These are phyloP conservation scores for Rhododendron mucronatum DNA, from an alignment of 148 eudicot genomes.

Conservation along the genomic window DNA sequence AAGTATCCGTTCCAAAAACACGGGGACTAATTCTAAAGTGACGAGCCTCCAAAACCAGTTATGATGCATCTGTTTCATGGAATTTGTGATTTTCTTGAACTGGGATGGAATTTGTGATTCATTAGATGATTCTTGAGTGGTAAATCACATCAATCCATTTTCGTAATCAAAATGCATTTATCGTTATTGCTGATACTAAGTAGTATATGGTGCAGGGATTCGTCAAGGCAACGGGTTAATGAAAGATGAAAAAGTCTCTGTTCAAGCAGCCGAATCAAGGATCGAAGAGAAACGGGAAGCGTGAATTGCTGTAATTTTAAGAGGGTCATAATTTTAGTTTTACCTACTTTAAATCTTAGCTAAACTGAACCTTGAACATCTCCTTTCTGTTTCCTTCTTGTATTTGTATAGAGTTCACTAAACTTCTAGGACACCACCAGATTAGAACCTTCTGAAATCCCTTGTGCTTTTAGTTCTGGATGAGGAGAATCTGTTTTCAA, in stretches of 20 bases:
- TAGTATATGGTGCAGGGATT: background rate
- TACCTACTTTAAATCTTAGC: background rate
- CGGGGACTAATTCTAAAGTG: background rate
- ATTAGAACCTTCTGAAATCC: background rate
- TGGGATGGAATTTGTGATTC: background rate
- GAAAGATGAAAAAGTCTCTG: slow-evolving; percentile 10
- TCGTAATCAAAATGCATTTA: background rate
- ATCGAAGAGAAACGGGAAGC: slow-evolving; percentile 16
- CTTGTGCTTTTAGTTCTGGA: background rate
- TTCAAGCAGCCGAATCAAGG: slow-evolving; percentile 3
- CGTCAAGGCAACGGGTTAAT: slow-evolving; percentile 8
- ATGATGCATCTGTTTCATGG: background rate
- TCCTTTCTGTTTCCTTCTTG: background rate
- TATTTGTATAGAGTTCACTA: background rate
- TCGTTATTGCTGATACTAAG: background rate
- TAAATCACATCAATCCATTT: background rate
- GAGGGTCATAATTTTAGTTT: background rate
- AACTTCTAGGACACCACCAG: background rate
- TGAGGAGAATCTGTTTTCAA: background rate
- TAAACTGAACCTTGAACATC: background rate
- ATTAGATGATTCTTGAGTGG: background rate
- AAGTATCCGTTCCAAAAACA: background rate
- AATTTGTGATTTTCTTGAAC: background rate
- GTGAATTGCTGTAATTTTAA: background rate
- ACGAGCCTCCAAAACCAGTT: background rate